These are phyloP conservation scores for Saccharata proteae DNA, from an alignment of 2,329 filamentous ascomycete species.

Conservation along the genomic window DNA sequence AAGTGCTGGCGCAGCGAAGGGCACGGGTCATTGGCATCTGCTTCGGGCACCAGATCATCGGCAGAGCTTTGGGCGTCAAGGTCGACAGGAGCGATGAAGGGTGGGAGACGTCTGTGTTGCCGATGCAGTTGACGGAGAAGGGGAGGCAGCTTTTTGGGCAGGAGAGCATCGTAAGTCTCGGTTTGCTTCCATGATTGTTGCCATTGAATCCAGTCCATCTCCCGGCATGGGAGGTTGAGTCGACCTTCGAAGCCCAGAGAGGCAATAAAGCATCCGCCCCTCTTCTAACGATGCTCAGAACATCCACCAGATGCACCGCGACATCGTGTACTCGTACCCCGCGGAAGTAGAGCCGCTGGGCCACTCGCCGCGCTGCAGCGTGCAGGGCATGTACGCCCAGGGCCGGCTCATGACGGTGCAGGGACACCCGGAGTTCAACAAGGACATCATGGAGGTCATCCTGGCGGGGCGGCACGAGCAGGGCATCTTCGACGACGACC, in stretches of 20 bases:
- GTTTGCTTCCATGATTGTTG: no score
- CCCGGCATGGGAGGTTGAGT: no score
- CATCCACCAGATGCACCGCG: conserved; percentile 79
- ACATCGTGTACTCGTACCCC: conserved; percentile 57
- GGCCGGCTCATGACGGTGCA: conserved; percentile 62
- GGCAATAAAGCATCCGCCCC: no score
- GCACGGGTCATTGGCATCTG: conserved; percentile 70
- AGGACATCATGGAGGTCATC: conserved; percentile 58
- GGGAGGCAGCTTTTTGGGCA: conserved; percentile 62
- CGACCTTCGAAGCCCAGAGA: no score
- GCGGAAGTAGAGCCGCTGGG: conserved; percentile 50
- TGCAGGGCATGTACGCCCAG: conserved; percentile 69
- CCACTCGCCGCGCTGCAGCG: conserved; percentile 51
- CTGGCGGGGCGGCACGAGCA: conserved; percentile 49
- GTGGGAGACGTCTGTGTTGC: conserved; percentile 72
- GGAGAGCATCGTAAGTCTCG: conserved; percentile 43
- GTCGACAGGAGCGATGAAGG: conserved; percentile 56
- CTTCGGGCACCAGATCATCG: conserved; percentile 81
- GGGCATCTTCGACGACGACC: conserved; percentile 58
- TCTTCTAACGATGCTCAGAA: conserved; percentile 30
- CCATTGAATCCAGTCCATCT: no score
- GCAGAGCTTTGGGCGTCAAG: conserved; percentile 54
- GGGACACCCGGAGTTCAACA: conserved; percentile 75
- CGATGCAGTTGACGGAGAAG: conserved; percentile 53
- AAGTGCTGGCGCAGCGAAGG: conserved; percentile 47